Conservation (phyloP, 2,329 filamentous ascomycete species). For the Exophiala alcalophila region DNA sequence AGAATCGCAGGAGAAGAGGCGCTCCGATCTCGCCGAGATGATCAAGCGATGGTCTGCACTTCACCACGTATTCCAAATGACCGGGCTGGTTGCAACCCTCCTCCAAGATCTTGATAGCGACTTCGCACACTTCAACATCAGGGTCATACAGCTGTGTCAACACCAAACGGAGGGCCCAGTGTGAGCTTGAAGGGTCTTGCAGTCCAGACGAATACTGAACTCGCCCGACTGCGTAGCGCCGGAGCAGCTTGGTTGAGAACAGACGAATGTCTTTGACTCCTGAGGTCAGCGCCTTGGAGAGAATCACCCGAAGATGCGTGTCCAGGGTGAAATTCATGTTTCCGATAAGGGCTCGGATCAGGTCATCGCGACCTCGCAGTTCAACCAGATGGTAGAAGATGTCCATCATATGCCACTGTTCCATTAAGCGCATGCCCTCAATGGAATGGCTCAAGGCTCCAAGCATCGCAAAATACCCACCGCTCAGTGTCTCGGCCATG, state of each 20-base stretch:
- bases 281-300: slow-evolving; percentile 90
- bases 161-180: slow-evolving; percentile 95
- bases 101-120: slow-evolving; percentile 94
- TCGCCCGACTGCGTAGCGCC: slow-evolving; percentile 74
- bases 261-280: slow-evolving; percentile 89
- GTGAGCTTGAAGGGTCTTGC: slow-evolving; percentile 62
- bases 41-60: slow-evolving; percentile 89
- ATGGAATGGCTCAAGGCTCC: slow-evolving; percentile 80
- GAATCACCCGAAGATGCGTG: slow-evolving; percentile 84
- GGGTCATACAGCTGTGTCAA: slow-evolving; percentile 98
- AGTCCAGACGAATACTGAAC: slow-evolving; percentile 41
- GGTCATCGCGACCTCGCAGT: slow-evolving; percentile 81
- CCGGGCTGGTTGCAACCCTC: slow-evolving; percentile 92
- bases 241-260: slow-evolving; percentile 78
- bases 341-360: slow-evolving; percentile 81
- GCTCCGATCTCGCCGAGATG: slow-evolving; percentile 96
- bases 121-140: slow-evolving; percentile 92
- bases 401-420: slow-evolving; percentile 96
- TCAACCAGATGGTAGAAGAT: slow-evolving; percentile 99
- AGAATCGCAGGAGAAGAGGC: slow-evolving; percentile 82
- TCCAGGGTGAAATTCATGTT: slow-evolving; percentile 89
- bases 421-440: slow-evolving; percentile 82
- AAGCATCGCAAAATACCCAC: slow-evolving; percentile 91
- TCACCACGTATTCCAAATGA: slow-evolving; percentile 92
- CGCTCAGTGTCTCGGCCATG: slow-evolving; percentile 80